phyloP scores from a whole-genome alignment of 2,329 filamentous ascomycete genomes.

The Xylariomycetidae sp. region DNA sequence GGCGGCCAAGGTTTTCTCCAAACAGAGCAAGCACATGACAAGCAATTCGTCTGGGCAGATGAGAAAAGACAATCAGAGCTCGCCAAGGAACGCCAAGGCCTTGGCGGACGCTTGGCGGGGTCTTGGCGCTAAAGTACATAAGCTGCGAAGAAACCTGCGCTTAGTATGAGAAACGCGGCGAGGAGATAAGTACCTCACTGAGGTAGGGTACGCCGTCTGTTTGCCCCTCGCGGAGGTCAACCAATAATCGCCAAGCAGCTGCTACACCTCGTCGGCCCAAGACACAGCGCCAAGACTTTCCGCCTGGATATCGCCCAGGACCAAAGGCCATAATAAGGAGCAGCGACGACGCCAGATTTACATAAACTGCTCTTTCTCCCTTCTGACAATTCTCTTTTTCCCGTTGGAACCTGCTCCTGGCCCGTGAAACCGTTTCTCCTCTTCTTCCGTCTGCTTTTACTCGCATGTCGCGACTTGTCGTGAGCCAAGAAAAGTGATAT shows the following conservation, averaged over 20 bases:
- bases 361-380: slow-evolving; percentile 26
- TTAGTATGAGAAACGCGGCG: slow-evolving; percentile 2
- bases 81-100: slow-evolving; percentile 21
- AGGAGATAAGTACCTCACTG: slow-evolving; percentile 13
- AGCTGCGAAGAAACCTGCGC: slow-evolving; percentile 15
- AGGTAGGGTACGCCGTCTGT: slow-evolving; percentile 14
- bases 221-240: slow-evolving; percentile 14
- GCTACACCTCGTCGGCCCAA: slow-evolving; percentile 23
- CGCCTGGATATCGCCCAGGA: slow-evolving; percentile 27
- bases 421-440: slow-evolving; percentile 4
- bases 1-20: slow-evolving; percentile 14
- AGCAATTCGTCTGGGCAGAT: too few relatives aligned
- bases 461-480: too few relatives aligned
- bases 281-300: slow-evolving; percentile 28
- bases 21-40: slow-evolving; percentile 5
- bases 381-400: slow-evolving; percentile 5
- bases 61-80: slow-evolving; percentile 22
- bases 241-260: slow-evolving; percentile 19
- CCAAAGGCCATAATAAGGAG: slow-evolving; percentile 27
- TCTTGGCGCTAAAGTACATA: slow-evolving; percentile 23
- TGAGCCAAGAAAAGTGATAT: too few relatives aligned
- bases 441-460: too few relatives aligned
- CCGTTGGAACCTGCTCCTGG: slow-evolving; percentile 5
- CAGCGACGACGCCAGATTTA: slow-evolving; percentile 22
- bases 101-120: slow-evolving; percentile 19